Conservation (phyloP, 495 filamentous ascomycete genomes). For the Tuber aestivum region DNA sequence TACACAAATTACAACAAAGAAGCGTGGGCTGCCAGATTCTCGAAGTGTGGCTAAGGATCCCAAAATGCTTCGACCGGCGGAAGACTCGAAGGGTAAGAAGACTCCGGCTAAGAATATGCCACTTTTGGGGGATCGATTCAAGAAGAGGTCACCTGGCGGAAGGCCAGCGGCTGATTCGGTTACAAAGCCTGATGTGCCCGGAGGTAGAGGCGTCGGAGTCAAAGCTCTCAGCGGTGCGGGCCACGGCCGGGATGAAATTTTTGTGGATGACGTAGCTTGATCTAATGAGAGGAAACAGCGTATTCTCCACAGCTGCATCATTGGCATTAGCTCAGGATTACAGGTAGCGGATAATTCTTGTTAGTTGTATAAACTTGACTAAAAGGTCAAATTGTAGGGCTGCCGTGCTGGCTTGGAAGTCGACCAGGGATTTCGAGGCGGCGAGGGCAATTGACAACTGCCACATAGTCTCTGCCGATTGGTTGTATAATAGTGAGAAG, state of each 20-base stretch:
- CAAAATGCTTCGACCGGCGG: conserved; percentile 27
- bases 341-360: conserved; percentile 20
- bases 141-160: conserved; percentile 17
- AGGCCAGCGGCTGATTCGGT: conserved; percentile 32
- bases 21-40: conserved; percentile 15
- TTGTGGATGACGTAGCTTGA: conserved; percentile 4
- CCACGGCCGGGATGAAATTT: not conserved
- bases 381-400: conserved; percentile 14
- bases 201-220: not conserved
- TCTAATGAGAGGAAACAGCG: not conserved
- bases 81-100: conserved; percentile 24
- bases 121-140: conserved; percentile 31
- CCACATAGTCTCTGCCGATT: conserved; percentile 37
- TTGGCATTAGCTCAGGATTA: conserved; percentile 32
- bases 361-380: not conserved
- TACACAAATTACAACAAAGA: too few relatives aligned
- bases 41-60: conserved; percentile 14
- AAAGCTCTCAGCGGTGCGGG: not conserved
- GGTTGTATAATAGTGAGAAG: conserved; percentile 32
- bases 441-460: conserved; percentile 29
- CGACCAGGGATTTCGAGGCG: conserved; percentile 27
- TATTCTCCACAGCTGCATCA: conserved; percentile 26
- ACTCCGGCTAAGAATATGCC: conserved; percentile 34
- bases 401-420: conserved; percentile 20
- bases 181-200: conserved; percentile 26